Percentiles rank a stretch among this genome's conserved stretches.
These are phyloP conservation scores for Colletotrichum viniferum DNA, from an alignment of 2,329 filamentous ascomycete genomes.

Conservation along the genomic window DNA sequence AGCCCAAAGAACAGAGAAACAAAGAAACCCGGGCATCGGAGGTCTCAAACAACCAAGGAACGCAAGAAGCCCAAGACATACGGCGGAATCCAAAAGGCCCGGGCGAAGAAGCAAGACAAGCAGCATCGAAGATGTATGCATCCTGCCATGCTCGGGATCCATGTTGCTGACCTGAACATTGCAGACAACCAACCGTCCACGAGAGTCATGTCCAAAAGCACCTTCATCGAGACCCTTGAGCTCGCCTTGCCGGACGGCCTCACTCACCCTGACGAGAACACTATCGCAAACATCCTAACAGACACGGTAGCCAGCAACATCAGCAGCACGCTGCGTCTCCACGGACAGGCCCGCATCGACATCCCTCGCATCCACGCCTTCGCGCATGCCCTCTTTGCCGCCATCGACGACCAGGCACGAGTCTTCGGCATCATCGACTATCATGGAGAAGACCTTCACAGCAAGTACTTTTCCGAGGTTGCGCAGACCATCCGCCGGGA, in stretches of 20 bases:
- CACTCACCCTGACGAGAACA: neutral
- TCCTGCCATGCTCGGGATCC: neutral
- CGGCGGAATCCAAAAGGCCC: neutral
- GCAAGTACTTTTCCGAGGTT: neutral
- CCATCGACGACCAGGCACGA: fast-evolving
- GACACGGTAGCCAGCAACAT: neutral
- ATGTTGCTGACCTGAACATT: neutral
- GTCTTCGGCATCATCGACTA: neutral
- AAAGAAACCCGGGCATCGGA: neutral
- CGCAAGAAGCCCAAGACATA: neutral
- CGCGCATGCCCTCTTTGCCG: neutral
- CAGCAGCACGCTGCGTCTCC: neutral
- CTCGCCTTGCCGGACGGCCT: neutral
- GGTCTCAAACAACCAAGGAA: neutral
- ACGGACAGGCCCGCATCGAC: neutral
- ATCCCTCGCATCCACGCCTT: neutral
- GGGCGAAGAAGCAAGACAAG: neutral
- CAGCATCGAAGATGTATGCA: neutral
- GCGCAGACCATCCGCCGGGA: neutral
- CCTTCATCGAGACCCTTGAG: neutral
- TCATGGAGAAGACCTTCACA: fast-evolving
- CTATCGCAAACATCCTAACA: neutral
- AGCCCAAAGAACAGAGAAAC: neutral
- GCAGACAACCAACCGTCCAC: neutral
- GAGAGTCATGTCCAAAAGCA: neutral